Base-by-base conservation (phyloP, 2,329 filamentous ascomycete genomes). In the Ramularia endophylla region DNA sequence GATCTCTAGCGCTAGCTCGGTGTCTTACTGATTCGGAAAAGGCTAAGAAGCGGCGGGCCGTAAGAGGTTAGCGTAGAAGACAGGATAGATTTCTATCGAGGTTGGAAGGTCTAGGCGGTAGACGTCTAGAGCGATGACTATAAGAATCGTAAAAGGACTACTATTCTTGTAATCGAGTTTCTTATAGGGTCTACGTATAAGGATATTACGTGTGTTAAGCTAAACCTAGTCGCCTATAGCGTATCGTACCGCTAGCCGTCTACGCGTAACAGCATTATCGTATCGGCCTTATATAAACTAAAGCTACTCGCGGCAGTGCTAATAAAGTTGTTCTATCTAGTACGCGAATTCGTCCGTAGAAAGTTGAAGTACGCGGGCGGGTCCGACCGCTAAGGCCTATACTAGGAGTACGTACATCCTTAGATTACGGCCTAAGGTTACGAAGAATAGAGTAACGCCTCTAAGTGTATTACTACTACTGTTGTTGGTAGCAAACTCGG, bases 61-160 rank as follows among this genome's bases (percentile, higher is more conserved):
- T 2, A 36, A 20, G 4, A 36, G 34, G 34, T 25, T 36, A 3
- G 18, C 27, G 27, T 36, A 36, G 34, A 36, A 36, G 18, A 36
- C 34, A n/a, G n/a, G n/a, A n/a, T n/a, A n/a, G n/a, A n/a, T n/a
- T n/a, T n/a, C n/a, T n/a, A n/a, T n/a, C n/a, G n/a, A n/a, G n/a
- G n/a, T n/a, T n/a, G n/a, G n/a, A n/a, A n/a, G n/a, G n/a, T n/a
- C n/a, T n/a, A n/a, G n/a, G n/a, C n/a, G n/a, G n/a, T n/a, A n/a
- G n/a, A 36, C 11, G 27, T 36, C 16, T 12, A 15, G n/a, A 11
- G 16, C 16, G 2, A 36, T 4, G 5, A 36, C 18, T 15, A 25
- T 36, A 15, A 25, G 15, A 12, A 36, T 15, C 6, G 16, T 20
- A 22, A 36, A 36, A 5, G 16, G 34, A 2, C 34, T 20, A 12